Conservation (phyloP, 768 basidiomycete genomes). For the Hericium rajendrae region DNA sequence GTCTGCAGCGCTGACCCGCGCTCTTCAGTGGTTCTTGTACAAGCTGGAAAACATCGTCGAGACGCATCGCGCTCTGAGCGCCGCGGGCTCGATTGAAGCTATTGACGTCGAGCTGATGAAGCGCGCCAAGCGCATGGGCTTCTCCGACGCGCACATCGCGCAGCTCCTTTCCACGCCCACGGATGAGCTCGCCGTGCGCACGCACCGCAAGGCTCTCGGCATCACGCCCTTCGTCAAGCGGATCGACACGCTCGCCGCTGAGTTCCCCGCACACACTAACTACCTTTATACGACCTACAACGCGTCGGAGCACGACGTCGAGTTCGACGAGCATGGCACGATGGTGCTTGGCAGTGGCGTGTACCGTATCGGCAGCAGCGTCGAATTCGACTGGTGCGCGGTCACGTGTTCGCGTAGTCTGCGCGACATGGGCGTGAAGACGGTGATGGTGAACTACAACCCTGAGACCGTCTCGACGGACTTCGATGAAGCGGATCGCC, state of each 20-base stretch:
- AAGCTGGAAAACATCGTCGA: slow-evolving; percentile 98
- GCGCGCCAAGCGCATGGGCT: slow-evolving; percentile 89
- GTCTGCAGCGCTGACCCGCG: not conserved
- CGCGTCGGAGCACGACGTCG: slow-evolving; percentile 89
- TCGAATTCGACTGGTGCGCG: slow-evolving; percentile 99
- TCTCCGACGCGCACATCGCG: slow-evolving; percentile 88
- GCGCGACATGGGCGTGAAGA: slow-evolving; percentile 85
- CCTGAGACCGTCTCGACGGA: slow-evolving; percentile 99
- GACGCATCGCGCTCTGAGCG: slow-evolving; percentile 68
- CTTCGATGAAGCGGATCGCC: slow-evolving; percentile 97
- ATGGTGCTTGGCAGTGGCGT: slow-evolving; percentile 98
- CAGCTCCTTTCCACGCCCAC: slow-evolving; percentile 69
- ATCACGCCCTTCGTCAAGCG: slow-evolving; percentile 98
- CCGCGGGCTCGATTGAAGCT: slow-evolving; percentile 56
- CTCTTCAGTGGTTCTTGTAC: slow-evolving; percentile 85
- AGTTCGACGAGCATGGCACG: slow-evolving; percentile 94
- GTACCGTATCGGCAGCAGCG: slow-evolving; percentile 95
- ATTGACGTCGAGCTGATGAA: slow-evolving; percentile 72
- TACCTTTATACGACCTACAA: slow-evolving; percentile 99
- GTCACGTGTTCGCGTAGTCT: slow-evolving; percentile 94
- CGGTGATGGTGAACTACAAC: slow-evolving; percentile 99
- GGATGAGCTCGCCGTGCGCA: slow-evolving; percentile 55
- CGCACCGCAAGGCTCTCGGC: slow-evolving; percentile 74
- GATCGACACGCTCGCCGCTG: slow-evolving; percentile 97
- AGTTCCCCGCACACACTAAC: slow-evolving; percentile 97